Evolutionary conservation across 257 asterid genomes (phyloP).

Genomic region (Solanum commersonii): DNA sequence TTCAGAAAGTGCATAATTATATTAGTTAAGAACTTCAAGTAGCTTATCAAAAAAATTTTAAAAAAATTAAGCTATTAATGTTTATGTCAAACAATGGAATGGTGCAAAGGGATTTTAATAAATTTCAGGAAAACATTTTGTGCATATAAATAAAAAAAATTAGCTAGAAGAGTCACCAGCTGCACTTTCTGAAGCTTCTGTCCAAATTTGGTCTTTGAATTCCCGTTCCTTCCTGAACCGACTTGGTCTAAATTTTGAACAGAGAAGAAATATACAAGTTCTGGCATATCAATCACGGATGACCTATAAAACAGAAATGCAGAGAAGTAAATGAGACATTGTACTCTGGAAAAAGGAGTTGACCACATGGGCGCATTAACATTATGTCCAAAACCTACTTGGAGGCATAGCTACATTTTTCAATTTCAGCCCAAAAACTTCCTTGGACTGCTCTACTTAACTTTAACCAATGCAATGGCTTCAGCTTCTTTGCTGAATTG

Average conservation of each 20-base stretch:
- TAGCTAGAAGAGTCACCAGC: constrained; percentile 35
- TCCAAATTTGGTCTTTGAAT: constrained; percentile 15
- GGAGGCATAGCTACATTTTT: constrained; percentile 66
- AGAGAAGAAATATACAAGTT: constrained; percentile 81
- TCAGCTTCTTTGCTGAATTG: constrained; percentile 22
- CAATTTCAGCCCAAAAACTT: constrained; percentile 84
- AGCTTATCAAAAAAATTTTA: background rate
- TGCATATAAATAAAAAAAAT: background rate
- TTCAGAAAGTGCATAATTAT: background rate
- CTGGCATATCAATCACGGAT: constrained; percentile 66
- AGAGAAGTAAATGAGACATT: background rate
- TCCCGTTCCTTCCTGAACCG: constrained; percentile 19
- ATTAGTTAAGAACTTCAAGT: background rate
- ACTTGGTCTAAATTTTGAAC: constrained; percentile 29
- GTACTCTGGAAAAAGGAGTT: background rate
- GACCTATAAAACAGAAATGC: constrained; percentile 44
- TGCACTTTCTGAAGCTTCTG: constrained; percentile 62
- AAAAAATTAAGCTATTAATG: background rate
- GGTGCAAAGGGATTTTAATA: background rate
- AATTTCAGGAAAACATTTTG: background rate
- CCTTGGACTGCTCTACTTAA: constrained; percentile 69
- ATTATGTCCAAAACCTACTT: constrained; percentile 25
- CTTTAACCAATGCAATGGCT: constrained; percentile 90
- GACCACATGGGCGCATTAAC: background rate
- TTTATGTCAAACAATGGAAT: background rate